Percentiles rank a stretch among this genome's conserved stretches.
Conservation (phyloP, 2,329 filamentous ascomycete species). For the Paecilomyces niveus region DNA sequence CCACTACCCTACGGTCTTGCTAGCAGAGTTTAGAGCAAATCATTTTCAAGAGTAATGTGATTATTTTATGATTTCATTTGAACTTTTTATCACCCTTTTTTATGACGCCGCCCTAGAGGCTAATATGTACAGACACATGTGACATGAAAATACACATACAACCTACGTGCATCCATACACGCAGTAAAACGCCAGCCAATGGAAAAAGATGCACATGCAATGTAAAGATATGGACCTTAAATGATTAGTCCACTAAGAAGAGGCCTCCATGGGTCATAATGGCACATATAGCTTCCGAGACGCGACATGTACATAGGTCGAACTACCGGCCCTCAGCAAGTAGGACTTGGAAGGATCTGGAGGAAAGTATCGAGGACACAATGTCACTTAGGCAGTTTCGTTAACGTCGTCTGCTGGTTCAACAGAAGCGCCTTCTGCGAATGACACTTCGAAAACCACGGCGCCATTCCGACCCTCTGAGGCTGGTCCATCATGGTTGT, state of each 20-base stretch:
- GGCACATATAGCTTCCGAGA: not conserved
- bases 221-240: not conserved
- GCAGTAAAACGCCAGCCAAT: not conserved
- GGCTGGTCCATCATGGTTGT: slow-evolving; percentile 24
- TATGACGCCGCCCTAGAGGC: not conserved
- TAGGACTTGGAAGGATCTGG: not conserved
- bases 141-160: slow-evolving; percentile 23
- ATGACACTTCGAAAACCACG: slow-evolving; percentile 77
- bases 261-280: not conserved
- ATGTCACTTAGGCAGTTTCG: not conserved
- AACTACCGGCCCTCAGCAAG: not conserved
- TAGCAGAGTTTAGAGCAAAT: not conserved
- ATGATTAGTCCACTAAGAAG: not conserved
- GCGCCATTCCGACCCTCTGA: slow-evolving; percentile 66
- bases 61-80: not conserved
- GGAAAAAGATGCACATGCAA: not conserved
- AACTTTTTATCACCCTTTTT: not conserved
- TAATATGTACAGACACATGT: slow-evolving; percentile 25
- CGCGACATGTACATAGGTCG: not conserved
- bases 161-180: slow-evolving; percentile 31
- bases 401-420: not conserved
- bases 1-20: no score
- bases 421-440: slow-evolving; percentile 15
- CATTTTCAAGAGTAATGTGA: not conserved
- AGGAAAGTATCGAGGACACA: not conserved